Conservation (phyloP, 768 basidiomycete genomes). For the Chalciporus pseudorubinellus region DNA sequence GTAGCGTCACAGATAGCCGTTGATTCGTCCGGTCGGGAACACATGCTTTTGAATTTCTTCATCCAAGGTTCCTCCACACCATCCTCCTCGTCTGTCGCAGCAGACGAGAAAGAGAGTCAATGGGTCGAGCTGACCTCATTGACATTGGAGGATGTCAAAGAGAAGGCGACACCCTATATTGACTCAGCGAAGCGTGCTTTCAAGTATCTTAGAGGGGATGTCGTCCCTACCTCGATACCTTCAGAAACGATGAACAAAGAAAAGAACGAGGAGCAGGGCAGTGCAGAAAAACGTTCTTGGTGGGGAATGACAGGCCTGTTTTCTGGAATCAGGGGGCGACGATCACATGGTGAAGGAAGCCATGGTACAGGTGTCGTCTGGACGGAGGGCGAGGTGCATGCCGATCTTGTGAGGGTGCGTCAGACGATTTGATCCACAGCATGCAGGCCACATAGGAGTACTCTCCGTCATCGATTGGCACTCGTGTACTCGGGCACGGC, state of each 20-base stretch:
- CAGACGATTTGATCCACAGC: constrained; percentile 1
- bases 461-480: constrained; percentile 2
- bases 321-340: constrained; percentile 53
- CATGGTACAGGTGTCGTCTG: constrained; percentile 44
- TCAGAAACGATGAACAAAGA: constrained; percentile 29
- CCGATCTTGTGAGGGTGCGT: constrained; percentile 69
- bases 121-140: constrained; percentile 44
- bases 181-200: constrained; percentile 59
- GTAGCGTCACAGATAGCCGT: constrained; percentile 75
- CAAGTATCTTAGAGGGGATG: constrained; percentile 70
- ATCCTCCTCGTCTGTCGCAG: constrained; percentile 22
- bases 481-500: constrained; percentile 1
- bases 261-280: constrained; percentile 28
- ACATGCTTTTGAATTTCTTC: constrained; percentile 83
- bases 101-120: constrained; percentile 25
- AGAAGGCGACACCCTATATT: constrained; percentile 38
- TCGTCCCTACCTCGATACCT: constrained; percentile 38
- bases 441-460: background rate
- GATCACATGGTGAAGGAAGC: constrained; percentile 29
- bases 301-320: constrained; percentile 69
- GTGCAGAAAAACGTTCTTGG: constrained; percentile 35
- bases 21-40: constrained; percentile 73
- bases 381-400: constrained; percentile 81
- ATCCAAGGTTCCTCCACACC: constrained; percentile 55
- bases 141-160: constrained; percentile 56